Conservation (phyloP, 129 eudicot species). For the Artemisia tridentata region DNA sequence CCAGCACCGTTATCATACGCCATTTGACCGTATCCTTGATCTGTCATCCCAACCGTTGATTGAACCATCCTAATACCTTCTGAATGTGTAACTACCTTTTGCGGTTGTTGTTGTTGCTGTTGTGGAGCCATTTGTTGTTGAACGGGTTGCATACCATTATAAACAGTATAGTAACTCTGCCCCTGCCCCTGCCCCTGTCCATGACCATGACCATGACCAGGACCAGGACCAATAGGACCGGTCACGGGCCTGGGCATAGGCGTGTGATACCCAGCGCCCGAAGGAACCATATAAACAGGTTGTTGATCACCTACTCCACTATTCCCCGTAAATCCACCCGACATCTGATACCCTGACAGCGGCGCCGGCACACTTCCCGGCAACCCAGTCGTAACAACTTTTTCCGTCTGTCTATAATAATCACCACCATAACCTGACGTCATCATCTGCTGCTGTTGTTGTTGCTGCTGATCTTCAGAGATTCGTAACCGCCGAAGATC, state of each 20-base stretch:
- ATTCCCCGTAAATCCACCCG: constrained; percentile 47
- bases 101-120: constrained; percentile 10
- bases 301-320: constrained; percentile 43
- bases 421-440: constrained; percentile 42
- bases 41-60: constrained; percentile 47
- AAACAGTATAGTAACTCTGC: constrained; percentile 73
- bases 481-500: constrained; percentile 65
- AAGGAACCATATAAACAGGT: constrained; percentile 67
- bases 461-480: constrained; percentile 53
- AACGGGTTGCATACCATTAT: constrained; percentile 45
- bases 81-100: constrained; percentile 39
- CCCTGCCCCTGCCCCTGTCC: constrained; percentile 29
- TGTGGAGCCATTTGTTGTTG: constrained; percentile 36
- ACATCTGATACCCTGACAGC: constrained; percentile 47
- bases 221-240: constrained; percentile 39
- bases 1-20: constrained; percentile 65
- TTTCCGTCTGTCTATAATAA: constrained; percentile 49
- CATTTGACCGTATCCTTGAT: constrained; percentile 49
- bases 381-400: constrained; percentile 34
- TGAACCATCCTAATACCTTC: constrained; percentile 58
- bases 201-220: constrained; percentile 28
- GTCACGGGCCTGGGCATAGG: constrained; percentile 61
- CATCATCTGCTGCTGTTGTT: constrained; percentile 6
- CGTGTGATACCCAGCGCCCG: constrained; percentile 53
- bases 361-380: constrained; percentile 42